These are phyloP conservation scores for Ganoderma boninense DNA, from an alignment of 1,284 basidiomycete species.

Conservation along the genomic window DNA sequence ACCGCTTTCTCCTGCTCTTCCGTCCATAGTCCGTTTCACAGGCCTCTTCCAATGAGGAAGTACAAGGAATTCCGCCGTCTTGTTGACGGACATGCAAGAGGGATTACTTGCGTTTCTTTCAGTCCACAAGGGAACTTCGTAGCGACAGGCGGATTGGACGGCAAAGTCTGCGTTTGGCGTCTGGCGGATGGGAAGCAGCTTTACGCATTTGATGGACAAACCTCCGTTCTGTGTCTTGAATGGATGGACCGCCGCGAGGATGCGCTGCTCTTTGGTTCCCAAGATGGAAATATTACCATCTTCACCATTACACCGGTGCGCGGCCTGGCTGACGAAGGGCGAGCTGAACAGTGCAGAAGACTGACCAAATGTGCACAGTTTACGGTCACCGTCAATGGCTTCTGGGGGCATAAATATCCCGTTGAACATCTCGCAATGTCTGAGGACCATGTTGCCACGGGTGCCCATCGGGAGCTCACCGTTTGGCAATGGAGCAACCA, in stretches of 20 bases:
- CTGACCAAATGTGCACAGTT: too few relatives aligned
- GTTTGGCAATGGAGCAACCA: constrained; percentile 9
- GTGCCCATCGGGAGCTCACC: constrained; percentile 9
- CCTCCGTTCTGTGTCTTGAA: constrained; percentile 2
- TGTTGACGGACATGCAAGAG: neutral
- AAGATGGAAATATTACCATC: constrained; percentile 8
- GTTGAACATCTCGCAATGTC: constrained; percentile 14
- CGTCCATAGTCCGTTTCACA: too few relatives aligned
- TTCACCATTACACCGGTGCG: constrained; percentile 5
- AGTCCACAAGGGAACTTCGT: constrained; percentile 12
- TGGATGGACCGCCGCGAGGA: constrained; percentile 9
- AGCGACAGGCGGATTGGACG: constrained; percentile 14
- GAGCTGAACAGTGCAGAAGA: neutral
- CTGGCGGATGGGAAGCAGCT: neutral
- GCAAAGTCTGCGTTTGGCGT: constrained; percentile 13
- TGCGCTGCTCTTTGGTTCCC: constrained; percentile 2
- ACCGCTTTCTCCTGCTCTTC: too few relatives aligned
- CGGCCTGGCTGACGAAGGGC: too few relatives aligned
- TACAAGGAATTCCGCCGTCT: neutral
- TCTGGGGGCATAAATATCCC: constrained; percentile 14
- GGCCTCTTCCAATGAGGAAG: too few relatives aligned
- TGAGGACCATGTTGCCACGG: constrained; percentile 2
- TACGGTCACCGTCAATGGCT: neutral
- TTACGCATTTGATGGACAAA: neutral
- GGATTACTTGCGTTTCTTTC: constrained; percentile 11